These are phyloP conservation scores for Podochytrium sp. DNA, from an alignment of 192 early-diverging fungal genomes.

Conservation along the genomic window DNA sequence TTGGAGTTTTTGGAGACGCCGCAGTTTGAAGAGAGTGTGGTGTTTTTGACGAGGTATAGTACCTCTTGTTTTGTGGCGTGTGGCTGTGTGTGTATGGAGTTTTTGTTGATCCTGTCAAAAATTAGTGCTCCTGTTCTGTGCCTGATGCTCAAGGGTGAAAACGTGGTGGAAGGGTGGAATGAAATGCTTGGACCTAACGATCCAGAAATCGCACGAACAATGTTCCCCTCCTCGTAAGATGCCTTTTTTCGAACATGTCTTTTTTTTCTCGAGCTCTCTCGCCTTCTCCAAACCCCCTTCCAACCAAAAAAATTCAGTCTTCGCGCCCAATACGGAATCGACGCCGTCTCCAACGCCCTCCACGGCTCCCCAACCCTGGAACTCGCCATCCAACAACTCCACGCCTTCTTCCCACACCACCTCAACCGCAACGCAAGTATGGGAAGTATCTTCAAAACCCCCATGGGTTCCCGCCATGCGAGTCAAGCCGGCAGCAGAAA, in stretches of 20 bases:
- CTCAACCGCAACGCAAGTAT: constrained; percentile 5
- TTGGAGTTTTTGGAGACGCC: constrained; percentile 38
- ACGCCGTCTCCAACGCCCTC: constrained; percentile 53
- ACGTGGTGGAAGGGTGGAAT: constrained; percentile 52
- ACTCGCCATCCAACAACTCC: constrained; percentile 54
- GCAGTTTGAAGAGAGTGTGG: constrained; percentile 44
- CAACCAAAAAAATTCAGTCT: constrained; percentile 34
- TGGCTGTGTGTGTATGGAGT: too few species aligned
- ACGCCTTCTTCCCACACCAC: constrained; percentile 49
- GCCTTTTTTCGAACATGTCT: not conserved
- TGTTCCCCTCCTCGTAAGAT: constrained; percentile 45
- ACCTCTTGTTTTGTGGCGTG: not conserved
- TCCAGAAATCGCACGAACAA: constrained; percentile 42
- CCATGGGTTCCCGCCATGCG: constrained; percentile 20
- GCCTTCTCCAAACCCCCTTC: not conserved
- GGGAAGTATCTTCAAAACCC: constrained; percentile 25
- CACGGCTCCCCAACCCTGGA: constrained; percentile 55
- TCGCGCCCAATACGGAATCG: constrained; percentile 57
- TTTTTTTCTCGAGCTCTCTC: not conserved
- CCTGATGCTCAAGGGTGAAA: constrained; percentile 55
- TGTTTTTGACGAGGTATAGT: constrained; percentile 43
- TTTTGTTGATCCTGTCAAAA: not conserved
- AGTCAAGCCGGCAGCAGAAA: not conserved
- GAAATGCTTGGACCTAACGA: constrained; percentile 60
- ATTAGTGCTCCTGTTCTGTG: constrained; percentile 44